A percentile compares a stretch with the other conserved stretches of the same genome.
Conservation (phyloP, 2,329 filamentous ascomycete genomes). For the Massarina eburnea region DNA sequence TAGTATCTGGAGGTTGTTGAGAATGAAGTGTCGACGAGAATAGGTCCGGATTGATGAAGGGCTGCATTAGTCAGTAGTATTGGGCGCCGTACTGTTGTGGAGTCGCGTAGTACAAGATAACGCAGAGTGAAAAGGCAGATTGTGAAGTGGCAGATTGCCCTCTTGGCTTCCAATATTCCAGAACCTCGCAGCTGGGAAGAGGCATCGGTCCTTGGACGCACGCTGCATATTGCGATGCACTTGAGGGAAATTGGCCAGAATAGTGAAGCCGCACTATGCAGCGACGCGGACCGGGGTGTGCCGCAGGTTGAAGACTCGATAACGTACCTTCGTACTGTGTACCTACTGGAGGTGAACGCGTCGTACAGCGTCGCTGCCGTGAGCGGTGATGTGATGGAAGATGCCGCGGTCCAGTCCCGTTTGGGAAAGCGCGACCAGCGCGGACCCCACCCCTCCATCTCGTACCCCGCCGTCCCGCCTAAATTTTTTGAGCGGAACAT, state of each 20-base stretch:
- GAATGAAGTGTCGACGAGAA: not conserved
- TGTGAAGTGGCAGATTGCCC: conserved; percentile 1
- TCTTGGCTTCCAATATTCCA: conserved; percentile 19
- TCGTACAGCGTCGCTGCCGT: not conserved
- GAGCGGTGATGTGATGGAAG: not conserved
- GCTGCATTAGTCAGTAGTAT: not conserved
- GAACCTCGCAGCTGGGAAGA: conserved; percentile 1
- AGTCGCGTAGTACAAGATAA: conserved; percentile 4
- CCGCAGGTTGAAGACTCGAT: conserved; percentile 11
- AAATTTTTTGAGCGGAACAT: conserved; percentile 10
- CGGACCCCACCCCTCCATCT: not conserved
- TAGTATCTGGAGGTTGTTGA: not conserved
- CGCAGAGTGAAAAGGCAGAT: conserved; percentile 4
- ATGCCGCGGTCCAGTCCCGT: no score
- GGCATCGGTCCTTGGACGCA: conserved; percentile 4
- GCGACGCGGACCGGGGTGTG: conserved; percentile 6
- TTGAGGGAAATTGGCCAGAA: conserved; percentile 15
- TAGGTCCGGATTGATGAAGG: not conserved
- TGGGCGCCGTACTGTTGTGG: not conserved
- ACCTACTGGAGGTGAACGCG: not conserved
- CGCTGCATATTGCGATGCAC: conserved; percentile 14
- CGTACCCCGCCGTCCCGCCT: conserved; percentile 14
- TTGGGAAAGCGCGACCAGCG: not conserved
- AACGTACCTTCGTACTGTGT: no score
- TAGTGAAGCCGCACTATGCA: conserved; percentile 9